These are phyloP conservation scores for Globisporangium okanoganense DNA, from an alignment of 352 stramenopile species.

Conservation along the genomic window DNA sequence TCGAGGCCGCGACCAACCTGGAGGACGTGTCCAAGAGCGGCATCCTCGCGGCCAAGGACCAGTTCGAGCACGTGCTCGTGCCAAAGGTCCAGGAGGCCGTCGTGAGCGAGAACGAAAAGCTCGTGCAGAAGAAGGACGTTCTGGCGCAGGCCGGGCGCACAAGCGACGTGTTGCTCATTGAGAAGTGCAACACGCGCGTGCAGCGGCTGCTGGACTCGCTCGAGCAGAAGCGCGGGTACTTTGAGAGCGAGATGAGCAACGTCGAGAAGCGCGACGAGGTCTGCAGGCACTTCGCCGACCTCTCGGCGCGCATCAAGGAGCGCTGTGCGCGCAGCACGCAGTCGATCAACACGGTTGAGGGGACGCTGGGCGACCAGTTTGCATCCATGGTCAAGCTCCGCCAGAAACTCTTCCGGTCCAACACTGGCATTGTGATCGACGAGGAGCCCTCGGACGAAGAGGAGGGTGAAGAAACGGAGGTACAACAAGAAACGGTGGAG, in stretches of 20 bases:
- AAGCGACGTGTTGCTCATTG: conserved; percentile 63
- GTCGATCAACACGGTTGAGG: conserved; percentile 75
- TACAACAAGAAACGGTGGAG: no score
- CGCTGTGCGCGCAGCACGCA: conserved; percentile 68
- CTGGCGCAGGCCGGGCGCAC: conserved; percentile 52
- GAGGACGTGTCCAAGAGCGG: conserved; percentile 66
- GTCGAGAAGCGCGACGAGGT: conserved; percentile 76
- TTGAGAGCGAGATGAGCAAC: conserved; percentile 68
- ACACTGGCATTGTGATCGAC: conserved; percentile 40
- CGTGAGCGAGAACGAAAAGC: conserved; percentile 76
- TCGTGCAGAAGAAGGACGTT: conserved; percentile 75
- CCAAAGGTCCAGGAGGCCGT: conserved; percentile 70
- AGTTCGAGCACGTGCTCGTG: conserved; percentile 67
- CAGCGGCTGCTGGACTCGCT: conserved; percentile 63
- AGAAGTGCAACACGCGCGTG: conserved; percentile 69
- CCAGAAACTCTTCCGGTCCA: conserved; percentile 62
- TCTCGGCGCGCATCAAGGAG: conserved; percentile 77
- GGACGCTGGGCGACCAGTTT: conserved; percentile 74
- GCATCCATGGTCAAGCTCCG: conserved; percentile 72
- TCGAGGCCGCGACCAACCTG: conserved; percentile 70
- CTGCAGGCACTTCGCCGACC: conserved; percentile 69
- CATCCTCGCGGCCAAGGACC: conserved; percentile 57
- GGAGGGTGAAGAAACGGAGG: neutral
- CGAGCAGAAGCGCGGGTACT: conserved; percentile 69
- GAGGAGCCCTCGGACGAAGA: conserved; percentile 31